phyloP scores from a whole-genome alignment of 495 filamentous ascomycete species.

The Podospora australis region DNA sequence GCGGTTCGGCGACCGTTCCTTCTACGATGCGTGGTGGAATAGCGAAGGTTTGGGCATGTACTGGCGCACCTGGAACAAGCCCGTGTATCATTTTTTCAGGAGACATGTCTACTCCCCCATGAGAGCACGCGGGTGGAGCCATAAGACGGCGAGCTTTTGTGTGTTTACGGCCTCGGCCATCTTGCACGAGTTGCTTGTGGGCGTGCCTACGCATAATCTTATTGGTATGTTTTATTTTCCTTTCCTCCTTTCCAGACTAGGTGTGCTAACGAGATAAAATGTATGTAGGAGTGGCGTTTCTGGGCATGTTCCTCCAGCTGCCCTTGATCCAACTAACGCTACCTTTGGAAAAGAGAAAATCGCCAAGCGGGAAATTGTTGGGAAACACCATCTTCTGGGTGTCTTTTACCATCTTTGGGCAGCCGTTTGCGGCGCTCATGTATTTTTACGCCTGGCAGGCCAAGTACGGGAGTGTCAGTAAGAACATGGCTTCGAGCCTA shows the following conservation, averaged over 20 bases:
- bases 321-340: slow-evolving; percentile 78
- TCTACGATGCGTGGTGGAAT: slow-evolving; percentile 97
- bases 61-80: slow-evolving; percentile 97
- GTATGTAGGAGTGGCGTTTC: slow-evolving; percentile 73
- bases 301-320: slow-evolving; percentile 89
- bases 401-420: slow-evolving; percentile 86
- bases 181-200: slow-evolving; percentile 87
- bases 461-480: slow-evolving; percentile 74
- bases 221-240: slow-evolving; percentile 52
- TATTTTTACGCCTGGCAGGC: slow-evolving; percentile 99
- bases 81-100: slow-evolving; percentile 93
- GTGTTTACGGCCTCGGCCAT: slow-evolving; percentile 85
- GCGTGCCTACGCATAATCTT: slow-evolving; percentile 91
- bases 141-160: slow-evolving; percentile 57
- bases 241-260: not conserved
- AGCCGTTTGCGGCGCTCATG: slow-evolving; percentile 79
- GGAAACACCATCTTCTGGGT: slow-evolving; percentile 96
- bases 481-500: slow-evolving; percentile 4
- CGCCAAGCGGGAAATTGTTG: slow-evolving; percentile 62
- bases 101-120: slow-evolving; percentile 85
- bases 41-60: slow-evolving; percentile 76
- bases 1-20: slow-evolving; percentile 84
- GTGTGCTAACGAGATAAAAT: not conserved
- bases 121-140: slow-evolving; percentile 70
- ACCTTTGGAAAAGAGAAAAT: slow-evolving; percentile 70